Base-by-base conservation (phyloP, 129 eudicot species). In the Flaveria linearis region DNA sequence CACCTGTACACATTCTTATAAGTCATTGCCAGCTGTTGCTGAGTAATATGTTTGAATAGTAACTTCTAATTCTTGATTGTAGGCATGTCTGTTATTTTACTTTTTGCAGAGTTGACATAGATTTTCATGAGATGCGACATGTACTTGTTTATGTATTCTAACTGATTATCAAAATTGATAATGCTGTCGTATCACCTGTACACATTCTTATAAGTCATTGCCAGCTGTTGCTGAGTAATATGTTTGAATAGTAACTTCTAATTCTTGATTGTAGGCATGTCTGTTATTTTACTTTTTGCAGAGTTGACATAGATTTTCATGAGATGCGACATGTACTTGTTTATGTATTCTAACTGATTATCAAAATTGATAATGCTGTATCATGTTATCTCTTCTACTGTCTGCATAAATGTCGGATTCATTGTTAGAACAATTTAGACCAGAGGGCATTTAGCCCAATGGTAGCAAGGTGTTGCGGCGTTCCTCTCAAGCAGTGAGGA, bases 251-350 rank as follows among this genome's bases (percentile, higher is more conserved):
- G 1, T 16, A 69, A 25, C 61, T 16, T 70, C 60, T 23, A 50
- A 36, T 36, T 36, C 41, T 36, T 36, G 41, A 1, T 36, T 1
- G 7, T 36, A 36, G 41, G 41, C 41, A 36, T 36, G 41, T 36
- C 41, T 36, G 55, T 42, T 18, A 74, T 68, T 20, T 68, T 62
- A 36, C 62, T 50, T 11, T 13, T 63, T 62, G 67, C 41, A 20
- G 46, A 39, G 70, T 69, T 76, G 47, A 18, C 70, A 66, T 68
- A 47, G 26, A 43, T 66, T 80, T 67, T 39, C 33, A 42, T 72
- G 52, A 58, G 36, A 45, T 69, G 76, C 41, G 16, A 3, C 49
- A 5, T 2, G 50, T 62, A 53, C 43, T 6, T 69, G 7, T 23
- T 26, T 25, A 41, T 53, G 60, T 68, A 55, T 39, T 49, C 12